Conservation (phyloP, 345 rosid species). For the Mallotus nudiflorus region DNA sequence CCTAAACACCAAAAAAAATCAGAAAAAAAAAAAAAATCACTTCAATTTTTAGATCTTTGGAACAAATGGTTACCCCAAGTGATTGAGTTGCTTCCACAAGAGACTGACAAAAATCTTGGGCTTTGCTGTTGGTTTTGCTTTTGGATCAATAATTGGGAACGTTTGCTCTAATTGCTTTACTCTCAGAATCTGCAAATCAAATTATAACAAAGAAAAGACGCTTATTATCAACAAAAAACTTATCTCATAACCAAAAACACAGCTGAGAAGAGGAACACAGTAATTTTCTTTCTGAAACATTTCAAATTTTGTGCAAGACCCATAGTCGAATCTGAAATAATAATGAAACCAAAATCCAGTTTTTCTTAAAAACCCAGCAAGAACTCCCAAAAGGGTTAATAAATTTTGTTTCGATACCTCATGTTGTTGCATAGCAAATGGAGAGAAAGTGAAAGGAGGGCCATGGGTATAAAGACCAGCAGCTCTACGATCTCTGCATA, state of each 20-base stretch:
- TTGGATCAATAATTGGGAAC: constrained; percentile 72
- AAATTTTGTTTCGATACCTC: constrained; percentile 38
- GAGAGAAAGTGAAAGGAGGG: constrained; percentile 79
- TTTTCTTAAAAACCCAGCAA: constrained; percentile 11
- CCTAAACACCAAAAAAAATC: constrained; percentile 39
- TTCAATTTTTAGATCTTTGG: neutral
- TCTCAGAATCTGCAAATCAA: constrained; percentile 41
- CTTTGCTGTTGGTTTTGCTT: constrained; percentile 66
- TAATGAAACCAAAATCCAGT: neutral
- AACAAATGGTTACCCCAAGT: constrained; percentile 57
- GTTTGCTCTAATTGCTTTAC: constrained; percentile 53
- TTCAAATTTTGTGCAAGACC: neutral
- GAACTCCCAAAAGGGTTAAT: neutral
- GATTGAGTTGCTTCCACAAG: constrained; percentile 93
- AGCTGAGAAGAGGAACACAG: neutral
- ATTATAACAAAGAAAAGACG: constrained; percentile 1
- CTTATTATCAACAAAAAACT: too few relatives aligned
- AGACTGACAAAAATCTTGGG: constrained; percentile 66
- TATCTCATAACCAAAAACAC: neutral
- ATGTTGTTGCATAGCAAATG: constrained; percentile 53
- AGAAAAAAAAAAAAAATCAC: constrained; percentile 4
- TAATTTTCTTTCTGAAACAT: too few relatives aligned
- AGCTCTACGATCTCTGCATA: constrained; percentile 50
- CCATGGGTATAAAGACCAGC: constrained; percentile 45
- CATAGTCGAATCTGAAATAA: neutral